Conservation (phyloP, 331 rosid species). For the Quercus lobata region DNA sequence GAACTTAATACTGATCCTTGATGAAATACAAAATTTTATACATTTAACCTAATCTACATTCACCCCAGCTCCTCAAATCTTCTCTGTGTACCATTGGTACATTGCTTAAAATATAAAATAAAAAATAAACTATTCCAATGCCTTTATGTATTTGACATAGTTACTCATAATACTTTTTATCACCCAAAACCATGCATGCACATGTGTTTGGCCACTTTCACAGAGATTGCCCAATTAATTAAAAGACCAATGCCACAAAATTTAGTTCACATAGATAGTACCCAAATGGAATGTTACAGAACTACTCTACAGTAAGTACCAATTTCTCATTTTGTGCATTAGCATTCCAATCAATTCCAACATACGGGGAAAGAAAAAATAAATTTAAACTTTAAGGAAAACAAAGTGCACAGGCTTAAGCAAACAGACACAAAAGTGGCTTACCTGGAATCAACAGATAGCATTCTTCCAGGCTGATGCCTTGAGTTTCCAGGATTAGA, state of each 20-base stretch:
- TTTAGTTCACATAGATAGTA: not conserved
- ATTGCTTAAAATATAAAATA: not conserved
- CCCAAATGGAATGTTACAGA: not conserved
- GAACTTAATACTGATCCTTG: too few species aligned
- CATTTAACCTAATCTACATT: not conserved
- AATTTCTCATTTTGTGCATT: not conserved
- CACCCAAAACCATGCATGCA: not conserved
- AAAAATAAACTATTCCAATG: too few species aligned
- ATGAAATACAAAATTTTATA: not conserved
- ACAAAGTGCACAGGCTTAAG: not conserved
- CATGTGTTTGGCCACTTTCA: not conserved
- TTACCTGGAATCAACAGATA: conserved; percentile 78
- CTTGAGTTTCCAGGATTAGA: conserved; percentile 77
- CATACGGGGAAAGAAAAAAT: not conserved
- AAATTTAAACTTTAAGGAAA: not conserved
- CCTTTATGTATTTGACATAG: not conserved
- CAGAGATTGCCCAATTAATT: not conserved
- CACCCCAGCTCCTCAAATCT: not conserved
- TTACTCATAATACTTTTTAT: not conserved
- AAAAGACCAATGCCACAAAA: not conserved
- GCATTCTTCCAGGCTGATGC: conserved; percentile 80
- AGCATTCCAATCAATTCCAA: not conserved
- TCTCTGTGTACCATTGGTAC: not conserved
- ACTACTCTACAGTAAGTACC: not conserved
- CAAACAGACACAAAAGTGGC: conserved; percentile 15